These are phyloP conservation scores for Lyophyllum semitale DNA, from an alignment of 768 basidiomycete species.

Conservation along the genomic window DNA sequence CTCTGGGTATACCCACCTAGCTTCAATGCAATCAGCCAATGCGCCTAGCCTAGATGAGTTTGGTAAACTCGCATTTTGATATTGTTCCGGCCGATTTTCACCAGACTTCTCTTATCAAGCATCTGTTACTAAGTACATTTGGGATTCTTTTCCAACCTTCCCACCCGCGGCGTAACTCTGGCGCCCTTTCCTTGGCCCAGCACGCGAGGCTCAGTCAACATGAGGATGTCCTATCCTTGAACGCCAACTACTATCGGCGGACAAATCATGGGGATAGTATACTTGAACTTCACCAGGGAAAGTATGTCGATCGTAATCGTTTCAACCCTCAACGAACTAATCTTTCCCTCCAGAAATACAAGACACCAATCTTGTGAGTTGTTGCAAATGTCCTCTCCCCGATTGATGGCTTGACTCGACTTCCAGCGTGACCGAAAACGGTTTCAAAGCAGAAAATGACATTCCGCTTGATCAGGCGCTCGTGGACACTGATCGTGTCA, in stretches of 20 bases:
- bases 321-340: neutral
- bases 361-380: slow-evolving; percentile 39
- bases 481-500: slow-evolving; percentile 62
- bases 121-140: too few species aligned
- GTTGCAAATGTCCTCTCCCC: neutral
- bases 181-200: slow-evolving; percentile 12
- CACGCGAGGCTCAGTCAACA: slow-evolving; percentile 5
- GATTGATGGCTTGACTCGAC: slow-evolving; percentile 3
- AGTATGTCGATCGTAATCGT: slow-evolving; percentile 30
- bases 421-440: slow-evolving; percentile 71
- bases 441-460: slow-evolving; percentile 64
- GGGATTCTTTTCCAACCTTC: slow-evolving; percentile 9
- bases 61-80: too few species aligned
- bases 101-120: too few species aligned
- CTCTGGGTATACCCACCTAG: too few species aligned
- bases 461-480: slow-evolving; percentile 55
- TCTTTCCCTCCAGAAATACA: slow-evolving; percentile 37
- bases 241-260: slow-evolving; percentile 35
- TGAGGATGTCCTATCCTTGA: slow-evolving; percentile 22
- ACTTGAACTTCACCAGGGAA: slow-evolving; percentile 48
- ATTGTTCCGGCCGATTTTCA: too few species aligned
- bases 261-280: slow-evolving; percentile 45
- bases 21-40: too few species aligned
- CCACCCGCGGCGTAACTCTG: slow-evolving; percentile 33
- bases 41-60: too few species aligned